phyloP scores from a whole-genome alignment of 2,329 filamentous ascomycete species.

The Hypoxylon sp. region DNA sequence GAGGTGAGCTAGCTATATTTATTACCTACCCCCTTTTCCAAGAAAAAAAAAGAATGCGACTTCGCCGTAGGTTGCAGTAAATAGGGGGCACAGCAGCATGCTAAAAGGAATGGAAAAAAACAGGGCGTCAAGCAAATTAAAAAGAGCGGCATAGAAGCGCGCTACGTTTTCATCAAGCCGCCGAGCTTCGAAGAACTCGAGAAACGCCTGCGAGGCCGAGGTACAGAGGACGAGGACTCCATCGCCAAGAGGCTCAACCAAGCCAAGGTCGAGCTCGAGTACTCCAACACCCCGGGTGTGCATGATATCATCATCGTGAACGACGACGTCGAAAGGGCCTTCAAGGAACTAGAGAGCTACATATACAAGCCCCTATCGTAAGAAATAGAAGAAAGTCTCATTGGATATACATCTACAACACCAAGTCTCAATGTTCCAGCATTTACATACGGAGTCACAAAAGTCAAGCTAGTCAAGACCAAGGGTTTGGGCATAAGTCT shows the following conservation, averaged over 20 bases:
- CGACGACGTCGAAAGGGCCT: conserved; percentile 63
- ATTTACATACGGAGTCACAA: no score
- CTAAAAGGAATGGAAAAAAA: conserved; percentile 20
- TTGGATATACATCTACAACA: no score
- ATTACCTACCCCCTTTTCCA: no score
- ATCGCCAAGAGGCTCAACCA: conserved; percentile 74
- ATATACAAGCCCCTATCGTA: conserved; percentile 50
- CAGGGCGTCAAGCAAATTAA: conserved; percentile 91
- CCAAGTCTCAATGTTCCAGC: no score
- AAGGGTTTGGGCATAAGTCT: conserved; percentile 37
- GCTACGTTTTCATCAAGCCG: conserved; percentile 86
- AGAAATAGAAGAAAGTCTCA: neutral
- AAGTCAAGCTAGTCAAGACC: no score
- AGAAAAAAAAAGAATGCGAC: no score
- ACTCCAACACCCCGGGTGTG: conserved; percentile 70
- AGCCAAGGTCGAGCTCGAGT: conserved; percentile 79
- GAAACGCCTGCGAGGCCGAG: conserved; percentile 74
- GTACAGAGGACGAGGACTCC: conserved; percentile 79
- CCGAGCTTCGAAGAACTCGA: conserved; percentile 80
- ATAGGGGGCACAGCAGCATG: no score
- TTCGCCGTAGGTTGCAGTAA: no score
- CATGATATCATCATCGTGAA: conserved; percentile 73
- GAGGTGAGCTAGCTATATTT: conserved; percentile 68
- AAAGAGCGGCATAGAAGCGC: conserved; percentile 74
- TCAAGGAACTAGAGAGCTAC: conserved; percentile 60